A percentile compares a stretch with the other conserved stretches of the same genome.
These are phyloP conservation scores for Piper longum DNA, from an alignment of 164 flowering plant genomes.

Conservation along the genomic window DNA sequence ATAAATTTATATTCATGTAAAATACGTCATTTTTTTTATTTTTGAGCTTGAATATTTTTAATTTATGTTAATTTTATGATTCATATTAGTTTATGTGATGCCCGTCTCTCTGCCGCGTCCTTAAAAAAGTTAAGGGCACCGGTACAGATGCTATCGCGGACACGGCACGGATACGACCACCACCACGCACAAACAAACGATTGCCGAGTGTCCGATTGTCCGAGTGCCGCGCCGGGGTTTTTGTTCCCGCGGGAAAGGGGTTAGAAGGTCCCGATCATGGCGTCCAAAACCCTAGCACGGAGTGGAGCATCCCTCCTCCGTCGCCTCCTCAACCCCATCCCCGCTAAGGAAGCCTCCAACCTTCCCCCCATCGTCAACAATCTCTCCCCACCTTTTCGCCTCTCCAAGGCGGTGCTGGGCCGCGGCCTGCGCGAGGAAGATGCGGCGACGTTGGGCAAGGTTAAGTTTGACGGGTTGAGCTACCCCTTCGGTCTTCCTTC, in stretches of 20 bases:
- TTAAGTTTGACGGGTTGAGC: background rate
- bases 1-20: no score
- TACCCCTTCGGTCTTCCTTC: conserved; percentile 2
- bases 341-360: background rate
- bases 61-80: no score
- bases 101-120: no score
- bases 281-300: background rate
- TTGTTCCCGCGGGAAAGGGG: background rate
- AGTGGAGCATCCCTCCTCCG: background rate
- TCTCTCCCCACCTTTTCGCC: background rate
- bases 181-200: no score
- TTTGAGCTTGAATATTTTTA: no score
- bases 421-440: background rate
- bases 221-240: background rate
- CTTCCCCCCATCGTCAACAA: background rate
- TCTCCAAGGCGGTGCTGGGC: background rate
- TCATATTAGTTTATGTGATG: no score
- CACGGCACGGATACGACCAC: no score
- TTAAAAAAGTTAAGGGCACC: no score
- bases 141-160: no score
- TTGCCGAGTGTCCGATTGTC: no score
- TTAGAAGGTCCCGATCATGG: background rate
- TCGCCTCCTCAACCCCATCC: background rate
- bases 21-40: no score
- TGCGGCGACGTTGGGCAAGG: background rate